phyloP scores from a whole-genome alignment of 768 basidiomycete species.

The Clitopilus hobsonii region DNA sequence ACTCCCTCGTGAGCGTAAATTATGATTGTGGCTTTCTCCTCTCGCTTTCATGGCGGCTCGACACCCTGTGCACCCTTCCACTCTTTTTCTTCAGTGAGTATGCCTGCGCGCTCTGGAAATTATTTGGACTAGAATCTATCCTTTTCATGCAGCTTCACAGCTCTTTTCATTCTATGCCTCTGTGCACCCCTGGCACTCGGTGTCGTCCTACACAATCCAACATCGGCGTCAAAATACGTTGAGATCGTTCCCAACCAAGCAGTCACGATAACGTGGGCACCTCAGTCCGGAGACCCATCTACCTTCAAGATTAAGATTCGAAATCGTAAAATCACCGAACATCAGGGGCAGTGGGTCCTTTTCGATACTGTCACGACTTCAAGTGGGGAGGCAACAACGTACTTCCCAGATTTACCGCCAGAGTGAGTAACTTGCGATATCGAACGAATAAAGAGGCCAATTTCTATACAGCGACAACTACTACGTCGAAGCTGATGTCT shows the following conservation, averaged over 20 bases:
- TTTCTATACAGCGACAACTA: neutral
- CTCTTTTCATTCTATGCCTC: neutral
- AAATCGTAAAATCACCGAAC: neutral
- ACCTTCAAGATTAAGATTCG: neutral
- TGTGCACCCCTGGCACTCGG: neutral
- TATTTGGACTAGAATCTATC: neutral
- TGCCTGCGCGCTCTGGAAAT: neutral
- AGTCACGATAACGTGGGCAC: neutral
- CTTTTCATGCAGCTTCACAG: neutral
- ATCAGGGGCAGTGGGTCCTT: neutral
- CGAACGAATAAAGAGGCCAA: neutral
- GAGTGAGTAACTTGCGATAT: neutral
- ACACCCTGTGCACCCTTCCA: neutral
- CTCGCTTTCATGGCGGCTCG: neutral
- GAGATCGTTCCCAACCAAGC: neutral
- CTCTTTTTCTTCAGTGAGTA: neutral
- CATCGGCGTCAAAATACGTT: neutral
- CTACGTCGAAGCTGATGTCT: neutral
- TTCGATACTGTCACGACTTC: neutral
- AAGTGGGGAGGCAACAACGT: neutral
- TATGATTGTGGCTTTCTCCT: neutral
- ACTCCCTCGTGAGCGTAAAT: neutral
- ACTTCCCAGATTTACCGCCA: neutral
- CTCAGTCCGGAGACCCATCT: neutral
- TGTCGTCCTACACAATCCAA: neutral